phyloP scores from a whole-genome alignment of 257 asterid genomes.

The Haberlea rhodopensis region DNA sequence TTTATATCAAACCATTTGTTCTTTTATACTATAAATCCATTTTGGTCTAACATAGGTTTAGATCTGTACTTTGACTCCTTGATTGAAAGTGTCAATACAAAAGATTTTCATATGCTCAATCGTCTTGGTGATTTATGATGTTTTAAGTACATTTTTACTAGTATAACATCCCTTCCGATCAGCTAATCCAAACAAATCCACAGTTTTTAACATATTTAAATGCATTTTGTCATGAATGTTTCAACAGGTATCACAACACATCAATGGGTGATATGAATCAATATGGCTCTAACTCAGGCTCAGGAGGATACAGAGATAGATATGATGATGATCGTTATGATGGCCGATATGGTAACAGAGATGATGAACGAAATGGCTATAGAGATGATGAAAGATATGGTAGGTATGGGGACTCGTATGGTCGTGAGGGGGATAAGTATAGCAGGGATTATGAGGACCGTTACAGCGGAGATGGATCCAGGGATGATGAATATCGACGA shows the following conservation, averaged over 20 bases:
- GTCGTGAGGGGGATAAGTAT: slow-evolving; percentile 69
- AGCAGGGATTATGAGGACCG: slow-evolving; percentile 69
- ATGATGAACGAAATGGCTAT: slow-evolving; percentile 75
- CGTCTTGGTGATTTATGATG: too few relatives aligned
- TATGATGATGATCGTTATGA: slow-evolving; percentile 70
- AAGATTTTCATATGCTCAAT: too few relatives aligned
- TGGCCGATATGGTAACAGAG: slow-evolving; percentile 61
- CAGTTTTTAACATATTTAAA: slow-evolving; percentile 5
- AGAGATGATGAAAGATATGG: slow-evolving; percentile 75
- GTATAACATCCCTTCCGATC: too few relatives aligned
- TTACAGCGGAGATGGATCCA: slow-evolving; percentile 56
- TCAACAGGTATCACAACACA: slow-evolving; percentile 61
- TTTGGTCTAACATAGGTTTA: too few relatives aligned
- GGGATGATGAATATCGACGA: slow-evolving; percentile 70
- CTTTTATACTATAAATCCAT: too few relatives aligned
- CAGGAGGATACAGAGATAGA: slow-evolving; percentile 71
- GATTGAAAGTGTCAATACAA: too few relatives aligned
- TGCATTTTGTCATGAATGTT: slow-evolving; percentile 17
- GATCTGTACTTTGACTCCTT: too few relatives aligned
- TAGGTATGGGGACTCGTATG: slow-evolving; percentile 61
- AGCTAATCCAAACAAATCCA: too few relatives aligned
- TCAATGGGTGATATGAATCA: slow-evolving; percentile 67
- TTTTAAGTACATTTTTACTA: too few relatives aligned
- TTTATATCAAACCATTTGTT: too few relatives aligned
- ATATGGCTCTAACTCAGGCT: slow-evolving; percentile 49